Evolutionary conservation across 352 stramenopile species (phyloP).

Genomic region (Globisporangium emineosum): DNA sequence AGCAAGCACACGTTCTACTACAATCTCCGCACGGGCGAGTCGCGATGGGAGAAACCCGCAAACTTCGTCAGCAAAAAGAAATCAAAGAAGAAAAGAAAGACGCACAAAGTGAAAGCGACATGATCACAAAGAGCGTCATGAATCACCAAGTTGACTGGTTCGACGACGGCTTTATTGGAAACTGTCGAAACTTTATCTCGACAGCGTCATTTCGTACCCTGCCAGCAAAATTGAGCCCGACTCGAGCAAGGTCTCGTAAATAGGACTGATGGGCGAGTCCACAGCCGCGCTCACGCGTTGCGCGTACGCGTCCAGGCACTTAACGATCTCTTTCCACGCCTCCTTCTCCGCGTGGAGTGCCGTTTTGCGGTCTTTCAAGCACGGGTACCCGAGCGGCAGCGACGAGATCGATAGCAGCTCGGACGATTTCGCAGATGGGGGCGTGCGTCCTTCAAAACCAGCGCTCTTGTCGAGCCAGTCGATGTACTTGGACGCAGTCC

Average conservation of each 20-base stretch:
- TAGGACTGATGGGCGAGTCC: constrained; percentile 42
- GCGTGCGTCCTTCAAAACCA: constrained; percentile 19
- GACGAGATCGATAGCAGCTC: constrained; percentile 31
- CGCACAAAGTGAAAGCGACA: constrained; percentile 10
- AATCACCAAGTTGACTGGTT: neutral
- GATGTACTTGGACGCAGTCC: constrained; percentile 72
- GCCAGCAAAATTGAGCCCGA: constrained; percentile 75
- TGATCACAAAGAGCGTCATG: neutral
- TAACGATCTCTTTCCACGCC: constrained; percentile 77
- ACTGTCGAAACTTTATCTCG: neutral
- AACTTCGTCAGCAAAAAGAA: constrained; percentile 26
- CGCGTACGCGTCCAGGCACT: constrained; percentile 76
- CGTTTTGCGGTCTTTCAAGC: constrained; percentile 52
- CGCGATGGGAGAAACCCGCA: constrained; percentile 47
- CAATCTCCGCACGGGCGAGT: constrained; percentile 67
- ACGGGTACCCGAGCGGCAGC: constrained; percentile 63
- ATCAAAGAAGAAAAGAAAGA: constrained; percentile 26
- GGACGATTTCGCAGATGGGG: constrained; percentile 25
- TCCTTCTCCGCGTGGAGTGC: constrained; percentile 59
- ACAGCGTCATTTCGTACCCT: constrained; percentile 62
- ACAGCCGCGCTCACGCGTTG: constrained; percentile 60
- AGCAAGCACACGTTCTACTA: constrained; percentile 56
- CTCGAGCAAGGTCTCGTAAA: constrained; percentile 76
- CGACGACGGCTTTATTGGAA: neutral
- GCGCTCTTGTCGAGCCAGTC: constrained; percentile 69